Evolutionary conservation across 2,329 filamentous ascomycete species (phyloP).

Genomic region (Thelonectria discophora): DNA sequence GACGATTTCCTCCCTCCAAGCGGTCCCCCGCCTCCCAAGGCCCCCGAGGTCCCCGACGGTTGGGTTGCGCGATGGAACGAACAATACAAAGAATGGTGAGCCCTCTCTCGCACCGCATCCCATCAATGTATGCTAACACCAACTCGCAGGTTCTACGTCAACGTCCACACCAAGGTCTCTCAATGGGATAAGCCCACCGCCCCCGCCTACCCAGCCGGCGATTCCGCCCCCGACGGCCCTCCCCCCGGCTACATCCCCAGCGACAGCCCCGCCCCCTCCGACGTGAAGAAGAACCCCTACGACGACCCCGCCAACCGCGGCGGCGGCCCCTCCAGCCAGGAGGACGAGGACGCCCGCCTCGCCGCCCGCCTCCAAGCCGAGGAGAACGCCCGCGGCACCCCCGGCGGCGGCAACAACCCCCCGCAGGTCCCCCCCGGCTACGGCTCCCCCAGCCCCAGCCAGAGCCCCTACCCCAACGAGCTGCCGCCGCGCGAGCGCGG

Average conservation of each 20-base stretch:
- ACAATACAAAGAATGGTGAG: slow-evolving; percentile 85
- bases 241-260: slow-evolving; percentile 72
- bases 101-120: slow-evolving; percentile 7
- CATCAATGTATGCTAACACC: slow-evolving; percentile 29
- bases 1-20: slow-evolving; percentile 62
- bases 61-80: slow-evolving; percentile 89
- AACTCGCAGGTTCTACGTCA: slow-evolving; percentile 81
- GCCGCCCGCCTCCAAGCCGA: slow-evolving; percentile 84
- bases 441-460: slow-evolving; percentile 42
- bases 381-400: slow-evolving; percentile 73
- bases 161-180: slow-evolving; percentile 85
- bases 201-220: slow-evolving; percentile 65
- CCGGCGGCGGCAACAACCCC: slow-evolving; percentile 41
- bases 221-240: slow-evolving; percentile 61
- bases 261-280: slow-evolving; percentile 50
- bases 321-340: slow-evolving; percentile 46
- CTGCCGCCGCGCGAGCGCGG: slow-evolving; percentile 53
- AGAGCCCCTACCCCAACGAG: slow-evolving; percentile 47
- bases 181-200: slow-evolving; percentile 88
- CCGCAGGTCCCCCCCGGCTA: slow-evolving; percentile 47
- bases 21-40: slow-evolving; percentile 66
- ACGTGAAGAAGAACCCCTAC: slow-evolving; percentile 79
- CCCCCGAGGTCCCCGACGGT: slow-evolving; percentile 71
- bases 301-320: slow-evolving; percentile 50
- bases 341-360: slow-evolving; percentile 74